These are phyloP conservation scores for Waltergamsia citrina DNA, from an alignment of 2,329 filamentous ascomycete genomes.

Conservation along the genomic window DNA sequence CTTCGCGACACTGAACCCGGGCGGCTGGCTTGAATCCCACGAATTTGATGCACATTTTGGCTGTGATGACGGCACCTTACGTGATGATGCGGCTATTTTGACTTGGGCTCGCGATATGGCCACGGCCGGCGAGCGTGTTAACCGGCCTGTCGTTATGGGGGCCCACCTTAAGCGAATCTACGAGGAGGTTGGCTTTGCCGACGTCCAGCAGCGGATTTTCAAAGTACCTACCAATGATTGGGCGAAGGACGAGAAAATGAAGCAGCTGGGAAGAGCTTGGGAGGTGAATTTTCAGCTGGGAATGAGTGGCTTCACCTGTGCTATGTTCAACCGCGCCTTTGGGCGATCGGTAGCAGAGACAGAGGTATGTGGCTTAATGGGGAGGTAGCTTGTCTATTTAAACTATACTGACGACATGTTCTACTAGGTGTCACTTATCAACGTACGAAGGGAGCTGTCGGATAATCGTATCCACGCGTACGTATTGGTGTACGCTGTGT, in stretches of 20 bases:
- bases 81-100: conserved; percentile 23
- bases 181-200: conserved; percentile 42
- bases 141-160: conserved; percentile 26
- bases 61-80: conserved; percentile 36
- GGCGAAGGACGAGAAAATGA: conserved; percentile 34
- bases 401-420: background rate
- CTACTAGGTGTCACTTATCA: conserved; percentile 34
- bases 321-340: conserved; percentile 28
- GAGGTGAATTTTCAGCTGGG: conserved; percentile 31
- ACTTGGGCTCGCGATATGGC: conserved; percentile 30
- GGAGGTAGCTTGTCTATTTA: no score
- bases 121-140: conserved; percentile 23
- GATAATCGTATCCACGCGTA: conserved; percentile 38
- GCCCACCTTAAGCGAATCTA: conserved; percentile 24
- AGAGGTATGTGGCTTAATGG: conserved; percentile 25
- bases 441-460: conserved; percentile 36
- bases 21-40: conserved; percentile 46
- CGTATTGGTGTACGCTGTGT: conserved; percentile 37
- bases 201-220: conserved; percentile 41
- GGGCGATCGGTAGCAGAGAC: conserved; percentile 33
- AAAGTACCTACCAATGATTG: conserved; percentile 43
- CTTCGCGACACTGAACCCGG: conserved; percentile 37
- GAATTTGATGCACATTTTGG: conserved; percentile 27
- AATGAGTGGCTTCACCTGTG: conserved; percentile 33
- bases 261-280: conserved; percentile 34